Evolutionary conservation across 208 protist genomes (phyloP).

Genomic region (Borovskyia barvae): DNA sequence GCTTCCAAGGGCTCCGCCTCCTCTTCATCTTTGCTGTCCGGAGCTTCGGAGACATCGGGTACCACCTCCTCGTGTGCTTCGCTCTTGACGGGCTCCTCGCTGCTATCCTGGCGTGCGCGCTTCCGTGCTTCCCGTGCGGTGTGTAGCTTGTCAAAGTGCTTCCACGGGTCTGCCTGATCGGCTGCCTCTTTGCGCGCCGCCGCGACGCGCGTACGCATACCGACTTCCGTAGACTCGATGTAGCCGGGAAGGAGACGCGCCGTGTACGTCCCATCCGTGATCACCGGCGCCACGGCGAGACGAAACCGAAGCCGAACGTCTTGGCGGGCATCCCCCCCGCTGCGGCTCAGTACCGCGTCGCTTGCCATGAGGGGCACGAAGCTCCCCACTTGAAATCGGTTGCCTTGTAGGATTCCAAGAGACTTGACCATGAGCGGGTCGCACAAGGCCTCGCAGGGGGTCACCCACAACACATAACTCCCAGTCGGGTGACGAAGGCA

Average conservation of each 20-base stretch:
- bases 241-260: slow-evolving; percentile 36
- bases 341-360: slow-evolving; percentile 23
- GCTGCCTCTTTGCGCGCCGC: slow-evolving; percentile 20
- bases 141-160: slow-evolving; percentile 23
- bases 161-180: slow-evolving; percentile 15
- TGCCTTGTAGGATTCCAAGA: slow-evolving; percentile 40
- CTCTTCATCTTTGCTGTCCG: neutral
- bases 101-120: slow-evolving; percentile 14
- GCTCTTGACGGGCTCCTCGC: neutral
- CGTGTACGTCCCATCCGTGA: slow-evolving; percentile 15
- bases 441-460: slow-evolving; percentile 25
- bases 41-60: too few relatives aligned
- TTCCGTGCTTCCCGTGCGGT: slow-evolving; percentile 13
- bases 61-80: too few relatives aligned
- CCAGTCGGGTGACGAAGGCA: slow-evolving; percentile 18
- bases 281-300: slow-evolving; percentile 39
- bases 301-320: slow-evolving; percentile 64
- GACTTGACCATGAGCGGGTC: slow-evolving; percentile 28
- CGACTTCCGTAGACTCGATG: slow-evolving; percentile 22
- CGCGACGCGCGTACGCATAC: slow-evolving; percentile 14
- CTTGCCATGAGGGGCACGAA: slow-evolving; percentile 16
- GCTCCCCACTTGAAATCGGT: slow-evolving; percentile 38
- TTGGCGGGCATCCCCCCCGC: slow-evolving; percentile 28
- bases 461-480: slow-evolving; percentile 25
- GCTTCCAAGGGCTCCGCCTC: too few relatives aligned